Conservation (phyloP, 2,329 filamentous ascomycete genomes). For the Cladophialophora carrionii region DNA sequence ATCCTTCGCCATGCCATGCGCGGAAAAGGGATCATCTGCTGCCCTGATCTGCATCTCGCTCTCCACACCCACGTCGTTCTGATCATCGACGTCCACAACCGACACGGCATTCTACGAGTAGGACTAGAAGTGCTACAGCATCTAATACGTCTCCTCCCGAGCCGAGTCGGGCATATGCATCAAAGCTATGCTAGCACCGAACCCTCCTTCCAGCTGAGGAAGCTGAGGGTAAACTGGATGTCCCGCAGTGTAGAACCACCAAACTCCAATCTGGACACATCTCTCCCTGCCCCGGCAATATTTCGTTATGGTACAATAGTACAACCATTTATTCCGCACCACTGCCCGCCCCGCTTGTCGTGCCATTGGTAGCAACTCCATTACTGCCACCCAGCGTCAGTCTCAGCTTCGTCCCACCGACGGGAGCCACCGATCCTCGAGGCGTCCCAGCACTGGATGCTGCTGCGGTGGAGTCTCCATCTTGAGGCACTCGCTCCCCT, state of each 20-base stretch:
- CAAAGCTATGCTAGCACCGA: neutral
- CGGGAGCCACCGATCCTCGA: constrained; percentile 58
- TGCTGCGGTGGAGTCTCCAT: constrained; percentile 55
- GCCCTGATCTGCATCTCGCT: neutral
- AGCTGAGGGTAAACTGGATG: neutral
- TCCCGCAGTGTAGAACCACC: neutral
- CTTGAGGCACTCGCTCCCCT: constrained; percentile 51
- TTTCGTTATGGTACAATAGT: constrained; percentile 34
- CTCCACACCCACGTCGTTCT: neutral
- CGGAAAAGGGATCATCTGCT: neutral
- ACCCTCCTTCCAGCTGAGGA: neutral
- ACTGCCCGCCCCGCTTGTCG: constrained; percentile 43
- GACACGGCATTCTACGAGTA: neutral
- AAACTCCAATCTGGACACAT: neutral
- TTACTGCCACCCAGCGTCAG: constrained; percentile 60
- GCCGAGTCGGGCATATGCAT: neutral
- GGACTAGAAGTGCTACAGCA: neutral
- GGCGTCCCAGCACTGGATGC: constrained; percentile 62
- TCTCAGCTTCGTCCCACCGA: constrained; percentile 68
- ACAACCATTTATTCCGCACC: constrained; percentile 42
- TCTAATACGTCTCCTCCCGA: neutral
- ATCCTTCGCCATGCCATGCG: neutral
- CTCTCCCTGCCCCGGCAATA: constrained; percentile 8
- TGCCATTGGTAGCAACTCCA: constrained; percentile 41
- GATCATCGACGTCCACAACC: neutral